Evolutionary conservation across 1,284 basidiomycete species (phyloP), one percentile per base, ranked within the genome.

Genomic region (Pseudozyma sp.): DNA sequence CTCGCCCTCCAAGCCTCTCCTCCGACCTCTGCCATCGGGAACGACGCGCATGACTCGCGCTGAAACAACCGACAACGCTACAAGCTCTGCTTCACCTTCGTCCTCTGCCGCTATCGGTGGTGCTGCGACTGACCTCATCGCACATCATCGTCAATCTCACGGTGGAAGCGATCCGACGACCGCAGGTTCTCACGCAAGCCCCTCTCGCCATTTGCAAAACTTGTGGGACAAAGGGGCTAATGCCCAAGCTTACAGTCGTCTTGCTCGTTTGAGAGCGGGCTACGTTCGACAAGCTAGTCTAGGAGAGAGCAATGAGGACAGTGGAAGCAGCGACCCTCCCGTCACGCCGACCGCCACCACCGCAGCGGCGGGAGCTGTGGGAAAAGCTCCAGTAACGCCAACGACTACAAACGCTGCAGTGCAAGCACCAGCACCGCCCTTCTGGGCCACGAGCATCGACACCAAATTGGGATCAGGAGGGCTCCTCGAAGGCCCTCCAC

Each of bases 401-500:
- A 40, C 39, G n/a, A 25, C 39, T 3, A 6, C 11, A 7, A 10
- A 1, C 45, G 34, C 14, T 38, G 34, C 14, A 38, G 45, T 6
- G 25, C 25, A 19, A 25, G 34, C 31, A n/a, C 18, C 14, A 36
- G 3, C 35, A 12, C 48, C 55, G 34, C 45, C 53, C 16, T 11
- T 14, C 25, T 31, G 25, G 25, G 19, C 12, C 12, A 18, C 12
- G 25, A 47, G 45, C 19, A 25, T 18, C 16, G 39, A n/a, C 39
- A n/a, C 39, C 39, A 40, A 18, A 42, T 21, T n/a, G 16, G 38
- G 39, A 40, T 21, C 35, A 18, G 19, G 51, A 12, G 31, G 34
- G 18, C 11, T 19, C 0, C 14, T 55, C 11, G 34, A 50, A 31
- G 72, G 69, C 1, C 87, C 89, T 18, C 83, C 88, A 49, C 85